phyloP scores from a whole-genome alignment of 495 filamentous ascomycete genomes.

The Neurospora pannonica region DNA sequence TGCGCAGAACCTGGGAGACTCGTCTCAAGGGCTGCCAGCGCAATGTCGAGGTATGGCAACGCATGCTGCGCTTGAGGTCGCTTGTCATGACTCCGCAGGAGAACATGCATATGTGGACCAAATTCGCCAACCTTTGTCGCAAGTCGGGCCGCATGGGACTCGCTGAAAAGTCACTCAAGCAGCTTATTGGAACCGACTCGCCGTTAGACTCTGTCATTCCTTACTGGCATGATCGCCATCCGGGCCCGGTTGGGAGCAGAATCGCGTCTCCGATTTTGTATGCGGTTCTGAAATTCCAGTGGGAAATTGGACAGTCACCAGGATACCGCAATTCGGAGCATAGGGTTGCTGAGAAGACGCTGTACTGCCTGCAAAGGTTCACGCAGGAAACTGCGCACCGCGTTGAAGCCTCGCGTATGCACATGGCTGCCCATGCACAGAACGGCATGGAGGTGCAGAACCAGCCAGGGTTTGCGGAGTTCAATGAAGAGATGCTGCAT shows the following conservation, averaged over 20 bases:
- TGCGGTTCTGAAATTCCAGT: constrained; percentile 88
- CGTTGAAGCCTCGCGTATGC: constrained; percentile 45
- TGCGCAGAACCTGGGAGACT: constrained; percentile 91
- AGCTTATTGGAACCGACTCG: constrained; percentile 50
- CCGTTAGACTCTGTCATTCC: constrained; percentile 51
- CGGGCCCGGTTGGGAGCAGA: constrained; percentile 19
- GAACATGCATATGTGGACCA: constrained; percentile 98
- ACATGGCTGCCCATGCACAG: constrained; percentile 46
- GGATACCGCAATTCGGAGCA: constrained; percentile 28
- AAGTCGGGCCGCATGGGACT: constrained; percentile 91
- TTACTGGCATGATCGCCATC: constrained; percentile 43
- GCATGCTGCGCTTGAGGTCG: constrained; percentile 90
- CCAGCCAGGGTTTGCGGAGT: constrained; percentile 52
- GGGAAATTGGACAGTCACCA: constrained; percentile 60
- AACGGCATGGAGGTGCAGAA: constrained; percentile 41
- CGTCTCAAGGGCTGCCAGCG: constrained; percentile 90
- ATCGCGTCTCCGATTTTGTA: constrained; percentile 76
- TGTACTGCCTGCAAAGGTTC: constrained; percentile 73
- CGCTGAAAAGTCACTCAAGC: constrained; percentile 91
- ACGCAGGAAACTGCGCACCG: constrained; percentile 68
- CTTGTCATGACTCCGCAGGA: constrained; percentile 84
- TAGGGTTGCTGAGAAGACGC: constrained; percentile 46
- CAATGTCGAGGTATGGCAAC: constrained; percentile 96
- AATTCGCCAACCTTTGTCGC: constrained; percentile 94
- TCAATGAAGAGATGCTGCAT: constrained; percentile 34